phyloP scores from a whole-genome alignment of 768 basidiomycete species.

The Mycena rosella region DNA sequence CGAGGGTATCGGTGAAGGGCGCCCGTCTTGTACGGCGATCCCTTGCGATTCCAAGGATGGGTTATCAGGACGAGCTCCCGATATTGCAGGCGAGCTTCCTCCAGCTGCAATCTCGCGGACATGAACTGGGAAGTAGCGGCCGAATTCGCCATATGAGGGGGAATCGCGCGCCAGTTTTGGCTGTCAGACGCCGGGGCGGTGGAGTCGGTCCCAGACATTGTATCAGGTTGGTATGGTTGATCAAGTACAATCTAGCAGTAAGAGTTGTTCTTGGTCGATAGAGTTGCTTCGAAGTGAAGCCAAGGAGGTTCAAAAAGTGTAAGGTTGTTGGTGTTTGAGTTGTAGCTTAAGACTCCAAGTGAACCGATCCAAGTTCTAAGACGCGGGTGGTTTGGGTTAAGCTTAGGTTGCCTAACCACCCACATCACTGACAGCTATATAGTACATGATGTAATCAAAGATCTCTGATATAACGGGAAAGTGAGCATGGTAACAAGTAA shows the following conservation, averaged over 20 bases:
- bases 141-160: neutral
- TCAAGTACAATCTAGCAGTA: neutral
- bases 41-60: neutral
- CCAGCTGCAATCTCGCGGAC: slow-evolving; percentile 1
- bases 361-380: too few species aligned
- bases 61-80: neutral
- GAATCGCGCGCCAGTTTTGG: slow-evolving; percentile 1
- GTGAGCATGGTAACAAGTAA: too few species aligned
- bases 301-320: neutral
- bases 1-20: neutral
- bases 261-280: neutral
- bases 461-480: too few species aligned
- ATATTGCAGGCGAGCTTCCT: neutral
- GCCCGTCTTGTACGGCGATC: neutral
- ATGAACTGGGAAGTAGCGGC: neutral
- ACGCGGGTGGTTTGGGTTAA: neutral
- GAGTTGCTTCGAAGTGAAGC: neutral
- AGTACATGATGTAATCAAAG: too few species aligned
- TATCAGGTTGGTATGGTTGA: too few species aligned
- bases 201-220: neutral
- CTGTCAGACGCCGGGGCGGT: neutral
- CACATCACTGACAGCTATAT: too few species aligned
- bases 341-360: neutral
- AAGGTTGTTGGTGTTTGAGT: neutral
- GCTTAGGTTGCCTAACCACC: neutral